Evolutionary conservation across 768 basidiomycete species (phyloP).

Genomic region (Mycena galopus): DNA sequence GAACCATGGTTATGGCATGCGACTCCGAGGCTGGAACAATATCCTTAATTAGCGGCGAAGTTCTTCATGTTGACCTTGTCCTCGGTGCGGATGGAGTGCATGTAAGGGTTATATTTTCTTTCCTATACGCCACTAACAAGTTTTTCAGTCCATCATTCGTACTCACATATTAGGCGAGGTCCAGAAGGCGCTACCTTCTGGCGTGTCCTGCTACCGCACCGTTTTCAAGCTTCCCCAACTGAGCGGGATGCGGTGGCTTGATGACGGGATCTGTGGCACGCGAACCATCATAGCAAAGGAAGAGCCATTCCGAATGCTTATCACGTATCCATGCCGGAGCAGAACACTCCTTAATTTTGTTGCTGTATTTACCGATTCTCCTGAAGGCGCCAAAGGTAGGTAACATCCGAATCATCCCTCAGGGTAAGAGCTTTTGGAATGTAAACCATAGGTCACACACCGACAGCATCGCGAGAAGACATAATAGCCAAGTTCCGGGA

Average conservation of each 20-base stretch:
- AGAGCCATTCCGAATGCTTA: slow-evolving; percentile 13
- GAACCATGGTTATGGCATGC: slow-evolving; percentile 21
- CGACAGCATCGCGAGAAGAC: background rate
- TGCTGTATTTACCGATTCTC: background rate
- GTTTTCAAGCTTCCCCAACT: slow-evolving; percentile 16
- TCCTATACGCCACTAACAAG: background rate
- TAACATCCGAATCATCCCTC: too few relatives aligned
- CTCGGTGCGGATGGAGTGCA: slow-evolving; percentile 52
- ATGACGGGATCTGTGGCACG: slow-evolving; percentile 8
- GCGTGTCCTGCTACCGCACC: slow-evolving; percentile 25
- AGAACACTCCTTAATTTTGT: slow-evolving; percentile 8
- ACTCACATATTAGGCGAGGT: too few relatives aligned
- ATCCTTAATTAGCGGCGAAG: slow-evolving; percentile 50
- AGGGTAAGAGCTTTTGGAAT: background rate
- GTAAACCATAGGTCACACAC: background rate
- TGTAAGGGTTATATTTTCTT: background rate
- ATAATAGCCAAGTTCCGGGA: background rate
- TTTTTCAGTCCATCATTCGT: slow-evolving; percentile 13
- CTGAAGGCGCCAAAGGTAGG: background rate
- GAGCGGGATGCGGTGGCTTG: slow-evolving; percentile 25
- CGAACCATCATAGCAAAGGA: slow-evolving; percentile 14
- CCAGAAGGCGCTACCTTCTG: too few relatives aligned
- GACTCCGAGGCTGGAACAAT: slow-evolving; percentile 45
- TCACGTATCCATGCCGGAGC: background rate
- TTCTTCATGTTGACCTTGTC: slow-evolving; percentile 53